Evolutionary conservation across 371 early-diverging fungal species (phyloP).

Genomic region (Syncephalastrum contaminatum): DNA sequence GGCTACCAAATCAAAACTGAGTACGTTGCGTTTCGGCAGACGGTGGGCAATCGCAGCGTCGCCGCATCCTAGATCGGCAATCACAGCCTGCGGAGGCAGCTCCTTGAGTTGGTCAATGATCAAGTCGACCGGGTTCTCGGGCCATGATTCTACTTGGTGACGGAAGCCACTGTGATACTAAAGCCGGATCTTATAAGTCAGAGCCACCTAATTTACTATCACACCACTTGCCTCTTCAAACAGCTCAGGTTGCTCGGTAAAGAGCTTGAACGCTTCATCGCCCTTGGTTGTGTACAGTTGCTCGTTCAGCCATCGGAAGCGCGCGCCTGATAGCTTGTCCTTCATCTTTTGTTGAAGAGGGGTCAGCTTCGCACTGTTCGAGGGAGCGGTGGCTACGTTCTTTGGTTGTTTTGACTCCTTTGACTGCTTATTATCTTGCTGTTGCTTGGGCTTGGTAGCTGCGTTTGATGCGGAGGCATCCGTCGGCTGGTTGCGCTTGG

Average conservation of each 20-base stretch:
- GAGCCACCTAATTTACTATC: background rate
- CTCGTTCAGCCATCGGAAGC: conserved; percentile 96
- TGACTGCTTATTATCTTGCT: background rate
- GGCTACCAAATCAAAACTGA: conserved; percentile 94
- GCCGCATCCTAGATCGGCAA: conserved; percentile 99
- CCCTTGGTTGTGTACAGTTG: conserved; percentile 88
- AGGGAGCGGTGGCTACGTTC: background rate
- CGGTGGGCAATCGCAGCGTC: conserved; percentile 88
- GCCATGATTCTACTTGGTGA: conserved; percentile 95
- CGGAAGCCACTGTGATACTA: conserved; percentile 97
- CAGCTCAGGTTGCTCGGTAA: conserved; percentile 81
- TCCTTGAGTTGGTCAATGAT: conserved; percentile 72
- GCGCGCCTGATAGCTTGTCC: conserved; percentile 80
- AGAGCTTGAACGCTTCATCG: conserved; percentile 70
- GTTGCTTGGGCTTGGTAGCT: background rate
- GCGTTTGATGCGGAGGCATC: background rate
- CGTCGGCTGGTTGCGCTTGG: background rate
- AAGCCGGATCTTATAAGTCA: background rate
- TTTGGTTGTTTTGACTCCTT: conserved; percentile 4
- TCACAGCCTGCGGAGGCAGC: conserved; percentile 50
- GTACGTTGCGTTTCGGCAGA: conserved; percentile 68
- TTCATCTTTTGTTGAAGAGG: conserved; percentile 83
- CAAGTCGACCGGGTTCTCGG: conserved; percentile 93
- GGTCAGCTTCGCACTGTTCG: conserved; percentile 44
- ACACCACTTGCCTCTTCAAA: conserved; percentile 75